These are phyloP conservation scores for Coniferiporia weirii DNA, from an alignment of 1,284 basidiomycete genomes.

Conservation along the genomic window DNA sequence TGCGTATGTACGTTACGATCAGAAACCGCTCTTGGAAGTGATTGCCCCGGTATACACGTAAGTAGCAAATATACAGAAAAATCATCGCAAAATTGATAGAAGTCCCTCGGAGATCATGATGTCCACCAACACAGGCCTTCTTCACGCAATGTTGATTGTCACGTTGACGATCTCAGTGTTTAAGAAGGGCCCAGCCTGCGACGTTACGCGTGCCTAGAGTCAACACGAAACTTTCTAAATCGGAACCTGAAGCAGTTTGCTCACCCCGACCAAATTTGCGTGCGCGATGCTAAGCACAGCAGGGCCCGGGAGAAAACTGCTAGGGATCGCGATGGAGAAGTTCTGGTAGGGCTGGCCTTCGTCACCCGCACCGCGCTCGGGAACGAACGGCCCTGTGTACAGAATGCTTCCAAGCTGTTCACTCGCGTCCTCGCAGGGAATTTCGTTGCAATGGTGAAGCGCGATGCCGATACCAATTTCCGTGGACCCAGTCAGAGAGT, in stretches of 20 bases:
- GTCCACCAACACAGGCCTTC: no score
- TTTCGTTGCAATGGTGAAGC: conserved; percentile 30
- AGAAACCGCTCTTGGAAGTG: no score
- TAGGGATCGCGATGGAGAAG: conserved; percentile 43
- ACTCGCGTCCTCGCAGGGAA: conserved; percentile 28
- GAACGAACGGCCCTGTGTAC: conserved; percentile 41
- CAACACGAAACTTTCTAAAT: neutral
- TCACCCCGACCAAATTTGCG: conserved; percentile 42
- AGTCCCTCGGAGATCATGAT: no score
- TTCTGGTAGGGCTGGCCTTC: conserved; percentile 43
- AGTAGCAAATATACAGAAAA: no score
- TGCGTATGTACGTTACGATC: no score
- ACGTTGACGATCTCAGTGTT: neutral
- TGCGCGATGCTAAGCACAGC: conserved; percentile 40
- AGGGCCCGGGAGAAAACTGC: conserved; percentile 24
- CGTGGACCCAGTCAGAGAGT: conserved; percentile 33
- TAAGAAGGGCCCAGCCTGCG: neutral
- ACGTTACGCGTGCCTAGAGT: neutral
- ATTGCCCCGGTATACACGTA: no score
- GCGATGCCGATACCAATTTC: conserved; percentile 44
- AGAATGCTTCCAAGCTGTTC: conserved; percentile 38
- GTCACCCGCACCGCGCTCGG: conserved; percentile 28
- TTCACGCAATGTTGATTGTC: neutral
- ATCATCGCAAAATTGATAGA: no score
- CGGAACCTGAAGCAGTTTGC: conserved; percentile 18